A percentile compares a stretch with the other conserved stretches of the same genome.
phyloP scores from a whole-genome alignment of 2,329 filamentous ascomycete species.

The Fusarium albosuccineum region DNA sequence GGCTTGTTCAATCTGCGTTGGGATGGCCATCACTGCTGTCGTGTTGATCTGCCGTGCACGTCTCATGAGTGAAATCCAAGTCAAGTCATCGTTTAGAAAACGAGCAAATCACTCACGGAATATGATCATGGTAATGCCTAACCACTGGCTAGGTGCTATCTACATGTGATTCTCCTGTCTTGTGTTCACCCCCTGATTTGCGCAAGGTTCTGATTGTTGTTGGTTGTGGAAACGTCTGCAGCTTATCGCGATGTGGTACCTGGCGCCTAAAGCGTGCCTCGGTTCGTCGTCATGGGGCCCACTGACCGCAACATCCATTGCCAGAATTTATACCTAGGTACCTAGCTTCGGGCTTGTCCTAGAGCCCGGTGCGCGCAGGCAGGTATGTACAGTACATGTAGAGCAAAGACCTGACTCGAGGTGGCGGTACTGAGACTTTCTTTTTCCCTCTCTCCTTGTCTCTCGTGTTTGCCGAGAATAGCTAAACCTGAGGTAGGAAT shows the following conservation, averaged over 20 bases:
- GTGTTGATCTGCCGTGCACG: too few species aligned
- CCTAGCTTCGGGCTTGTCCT: constrained; percentile 8
- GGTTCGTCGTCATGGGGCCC: constrained; percentile 30
- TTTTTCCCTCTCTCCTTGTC: too few species aligned
- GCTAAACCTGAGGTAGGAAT: constrained; percentile 13
- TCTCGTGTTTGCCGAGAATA: neutral
- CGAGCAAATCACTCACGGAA: neutral
- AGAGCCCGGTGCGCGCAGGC: neutral
- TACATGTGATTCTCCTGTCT: neutral
- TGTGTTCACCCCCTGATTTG: constrained; percentile 1
- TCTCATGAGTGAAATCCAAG: too few species aligned
- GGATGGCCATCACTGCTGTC: too few species aligned
- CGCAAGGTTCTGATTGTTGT: neutral
- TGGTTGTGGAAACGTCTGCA: neutral
- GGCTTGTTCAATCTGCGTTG: too few species aligned
- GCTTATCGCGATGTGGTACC: neutral
- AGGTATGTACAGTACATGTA: too few species aligned
- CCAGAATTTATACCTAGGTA: constrained; percentile 5
- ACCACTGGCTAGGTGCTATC: neutral
- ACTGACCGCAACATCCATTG: constrained; percentile 21
- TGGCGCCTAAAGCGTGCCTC: constrained; percentile 31
- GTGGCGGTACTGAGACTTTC: neutral
- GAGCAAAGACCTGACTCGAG: neutral
- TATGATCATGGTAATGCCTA: neutral
- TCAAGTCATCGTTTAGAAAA: too few species aligned